Conservation (phyloP, 2,329 filamentous ascomycete species). For the Cordyceps farinosa region DNA sequence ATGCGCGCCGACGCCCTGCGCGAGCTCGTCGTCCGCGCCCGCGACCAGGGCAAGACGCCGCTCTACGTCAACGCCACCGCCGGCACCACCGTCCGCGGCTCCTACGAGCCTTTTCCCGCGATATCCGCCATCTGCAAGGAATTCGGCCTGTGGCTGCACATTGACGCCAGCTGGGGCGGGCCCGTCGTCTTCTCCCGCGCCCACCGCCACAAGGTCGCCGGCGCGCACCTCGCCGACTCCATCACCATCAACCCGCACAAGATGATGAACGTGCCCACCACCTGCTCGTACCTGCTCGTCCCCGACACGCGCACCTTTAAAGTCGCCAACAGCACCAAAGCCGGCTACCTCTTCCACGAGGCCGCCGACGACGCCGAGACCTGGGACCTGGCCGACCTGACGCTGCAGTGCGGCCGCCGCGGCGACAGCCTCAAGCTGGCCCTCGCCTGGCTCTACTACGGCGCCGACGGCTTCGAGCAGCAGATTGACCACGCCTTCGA, state of each 20-base stretch:
- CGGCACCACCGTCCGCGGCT: constrained; percentile 88
- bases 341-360: constrained; percentile 77
- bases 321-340: constrained; percentile 77
- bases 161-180: constrained; percentile 91
- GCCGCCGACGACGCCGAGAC: constrained; percentile 51
- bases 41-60: constrained; percentile 68
- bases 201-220: constrained; percentile 62
- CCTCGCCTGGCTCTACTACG: constrained; percentile 86
- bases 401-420: constrained; percentile 85
- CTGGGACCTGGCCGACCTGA: constrained; percentile 89
- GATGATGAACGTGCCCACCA: constrained; percentile 89
- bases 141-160: constrained; percentile 82
- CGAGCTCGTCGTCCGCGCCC: constrained; percentile 57
- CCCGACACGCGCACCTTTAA: constrained; percentile 75
- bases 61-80: constrained; percentile 96
- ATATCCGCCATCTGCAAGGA: constrained; percentile 68
- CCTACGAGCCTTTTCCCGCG: constrained; percentile 74
- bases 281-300: constrained; percentile 83
- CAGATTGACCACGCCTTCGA: constrained; percentile 72
- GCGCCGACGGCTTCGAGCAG: constrained; percentile 64
- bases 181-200: constrained; percentile 71
- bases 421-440: constrained; percentile 86
- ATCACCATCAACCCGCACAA: constrained; percentile 94
- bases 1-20: constrained; percentile 69
- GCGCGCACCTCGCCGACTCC: constrained; percentile 71